These are phyloP conservation scores for Fusarium sp. DNA, from an alignment of 2,329 filamentous ascomycete species.

Conservation along the genomic window DNA sequence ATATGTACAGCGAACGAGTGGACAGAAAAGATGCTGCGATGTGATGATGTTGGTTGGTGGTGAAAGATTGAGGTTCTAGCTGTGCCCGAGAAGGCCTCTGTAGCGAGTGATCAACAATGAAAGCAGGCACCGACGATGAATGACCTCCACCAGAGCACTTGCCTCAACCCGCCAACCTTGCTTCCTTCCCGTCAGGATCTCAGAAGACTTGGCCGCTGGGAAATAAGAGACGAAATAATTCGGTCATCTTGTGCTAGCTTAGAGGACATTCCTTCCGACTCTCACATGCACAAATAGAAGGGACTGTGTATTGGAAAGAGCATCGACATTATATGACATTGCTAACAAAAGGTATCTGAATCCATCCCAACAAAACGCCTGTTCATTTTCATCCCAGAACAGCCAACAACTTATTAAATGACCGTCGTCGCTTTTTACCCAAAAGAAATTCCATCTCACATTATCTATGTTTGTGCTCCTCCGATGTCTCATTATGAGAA, in stretches of 20 bases:
- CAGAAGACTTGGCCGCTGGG: neutral
- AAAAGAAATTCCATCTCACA: neutral
- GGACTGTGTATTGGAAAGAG: neutral
- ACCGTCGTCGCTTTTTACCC: conserved; percentile 3
- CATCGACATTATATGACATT: neutral
- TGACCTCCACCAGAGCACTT: neutral
- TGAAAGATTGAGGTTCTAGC: neutral
- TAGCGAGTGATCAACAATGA: neutral
- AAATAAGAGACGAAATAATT: neutral
- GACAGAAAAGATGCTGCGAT: neutral
- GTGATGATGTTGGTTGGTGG: neutral
- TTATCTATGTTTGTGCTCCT: conserved; percentile 53
- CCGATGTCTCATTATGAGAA: conserved; percentile 60
- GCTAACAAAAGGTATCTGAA: conserved; percentile 23
- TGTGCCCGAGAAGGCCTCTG: neutral
- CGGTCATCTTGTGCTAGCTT: neutral
- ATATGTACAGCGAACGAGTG: neutral
- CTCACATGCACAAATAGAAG: neutral
- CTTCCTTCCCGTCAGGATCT: neutral
- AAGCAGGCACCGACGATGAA: neutral
- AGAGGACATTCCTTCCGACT: neutral
- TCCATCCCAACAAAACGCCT: conserved; percentile 22
- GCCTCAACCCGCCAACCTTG: neutral
- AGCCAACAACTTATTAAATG: conserved; percentile 3
- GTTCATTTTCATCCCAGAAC: conserved; percentile 20